Percentiles rank a stretch among this genome's conserved stretches.
These are phyloP conservation scores for Pisolithus sp. DNA, from an alignment of 768 basidiomycete genomes.

Conservation along the genomic window DNA sequence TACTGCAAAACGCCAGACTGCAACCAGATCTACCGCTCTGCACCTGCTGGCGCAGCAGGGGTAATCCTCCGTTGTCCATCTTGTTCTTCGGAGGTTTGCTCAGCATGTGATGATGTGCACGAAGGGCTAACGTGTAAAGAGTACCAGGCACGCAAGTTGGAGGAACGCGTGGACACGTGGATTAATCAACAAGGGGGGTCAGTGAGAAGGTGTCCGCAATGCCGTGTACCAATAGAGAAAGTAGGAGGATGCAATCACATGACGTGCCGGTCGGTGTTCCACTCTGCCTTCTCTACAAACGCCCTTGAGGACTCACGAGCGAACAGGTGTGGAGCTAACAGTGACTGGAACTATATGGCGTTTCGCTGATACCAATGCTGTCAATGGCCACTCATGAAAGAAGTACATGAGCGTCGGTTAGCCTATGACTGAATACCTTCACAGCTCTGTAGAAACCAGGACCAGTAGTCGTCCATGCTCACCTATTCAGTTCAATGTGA, in stretches of 20 bases:
- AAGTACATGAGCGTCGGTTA: background rate
- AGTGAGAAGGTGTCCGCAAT: constrained; percentile 70
- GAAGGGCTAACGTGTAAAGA: constrained; percentile 57
- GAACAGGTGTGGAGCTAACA: background rate
- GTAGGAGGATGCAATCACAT: constrained; percentile 75
- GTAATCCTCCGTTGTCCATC: constrained; percentile 53
- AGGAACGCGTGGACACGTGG: constrained; percentile 51
- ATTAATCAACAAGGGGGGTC: constrained; percentile 41
- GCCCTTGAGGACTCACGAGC: background rate
- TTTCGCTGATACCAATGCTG: background rate
- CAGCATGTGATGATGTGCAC: constrained; percentile 54
- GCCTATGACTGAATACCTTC: background rate
- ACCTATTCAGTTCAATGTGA: too few species aligned
- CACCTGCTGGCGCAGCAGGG: constrained; percentile 32
- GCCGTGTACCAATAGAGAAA: constrained; percentile 63
- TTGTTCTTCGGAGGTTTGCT: constrained; percentile 60
- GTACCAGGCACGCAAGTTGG: constrained; percentile 20
- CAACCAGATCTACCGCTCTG: constrained; percentile 59
- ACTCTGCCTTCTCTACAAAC: background rate
- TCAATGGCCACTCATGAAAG: background rate
- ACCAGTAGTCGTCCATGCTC: too few species aligned
- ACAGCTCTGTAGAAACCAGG: background rate
- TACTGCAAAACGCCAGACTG: constrained; percentile 81
- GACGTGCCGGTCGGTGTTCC: constrained; percentile 40
- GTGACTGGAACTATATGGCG: background rate